A percentile compares a stretch with the other conserved stretches of the same genome.
Conservation (phyloP, 2,329 filamentous ascomycete genomes). For the Pseudogymnoascus sp. region DNA sequence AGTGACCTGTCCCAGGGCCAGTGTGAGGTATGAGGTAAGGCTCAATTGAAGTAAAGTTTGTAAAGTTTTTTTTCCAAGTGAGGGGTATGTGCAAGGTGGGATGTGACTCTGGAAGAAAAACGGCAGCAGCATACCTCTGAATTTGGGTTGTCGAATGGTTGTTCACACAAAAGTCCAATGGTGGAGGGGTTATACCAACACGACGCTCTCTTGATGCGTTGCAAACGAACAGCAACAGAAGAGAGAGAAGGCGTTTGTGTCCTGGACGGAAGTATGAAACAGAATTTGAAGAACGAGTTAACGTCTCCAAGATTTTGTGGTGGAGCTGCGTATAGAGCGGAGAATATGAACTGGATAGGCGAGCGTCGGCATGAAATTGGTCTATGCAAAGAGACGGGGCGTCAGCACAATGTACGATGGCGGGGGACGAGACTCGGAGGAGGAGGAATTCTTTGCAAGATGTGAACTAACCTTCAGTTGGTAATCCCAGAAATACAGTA, state of each 20-base stretch:
- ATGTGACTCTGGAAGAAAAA: neutral
- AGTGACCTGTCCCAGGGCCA: neutral
- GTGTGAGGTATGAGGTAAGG: neutral
- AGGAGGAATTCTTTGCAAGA: neutral
- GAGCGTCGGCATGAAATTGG: constrained; percentile 29
- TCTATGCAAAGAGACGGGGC: constrained; percentile 22
- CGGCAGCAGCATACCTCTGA: constrained; percentile 3
- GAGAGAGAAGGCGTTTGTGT: constrained; percentile 5
- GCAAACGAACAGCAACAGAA: constrained; percentile 2
- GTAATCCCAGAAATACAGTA: neutral
- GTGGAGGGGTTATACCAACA: neutral
- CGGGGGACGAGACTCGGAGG: constrained; percentile 3
- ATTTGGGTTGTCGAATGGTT: neutral
- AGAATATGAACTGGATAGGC: constrained; percentile 25
- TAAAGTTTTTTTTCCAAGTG: neutral
- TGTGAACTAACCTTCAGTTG: neutral
- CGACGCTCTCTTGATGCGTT: constrained; percentile 1
- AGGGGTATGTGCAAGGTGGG: constrained; percentile 7
- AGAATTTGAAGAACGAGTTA: constrained; percentile 30
- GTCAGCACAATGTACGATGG: constrained; percentile 7
- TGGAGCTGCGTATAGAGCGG: constrained; percentile 18
- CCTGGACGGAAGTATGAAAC: constrained; percentile 9
- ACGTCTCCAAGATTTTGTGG: constrained; percentile 29
- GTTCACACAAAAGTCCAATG: constrained; percentile 6
- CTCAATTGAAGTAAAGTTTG: neutral